These are phyloP conservation scores for Ceratobasidium sp. DNA, from an alignment of 1,284 basidiomycete genomes.

Conservation along the genomic window DNA sequence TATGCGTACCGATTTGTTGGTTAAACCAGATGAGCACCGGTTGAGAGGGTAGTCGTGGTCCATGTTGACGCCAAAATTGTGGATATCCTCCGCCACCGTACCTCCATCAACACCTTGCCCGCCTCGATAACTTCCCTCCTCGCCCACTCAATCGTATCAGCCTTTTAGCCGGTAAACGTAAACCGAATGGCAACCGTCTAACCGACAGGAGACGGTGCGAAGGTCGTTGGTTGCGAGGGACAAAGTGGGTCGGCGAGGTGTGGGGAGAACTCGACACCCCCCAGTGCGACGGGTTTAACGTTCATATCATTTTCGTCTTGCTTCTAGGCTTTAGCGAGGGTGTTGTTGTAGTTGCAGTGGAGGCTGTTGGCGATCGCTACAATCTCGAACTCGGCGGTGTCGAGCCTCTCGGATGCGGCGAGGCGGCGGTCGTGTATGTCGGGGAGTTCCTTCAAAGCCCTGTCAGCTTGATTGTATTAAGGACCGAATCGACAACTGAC, in stretches of 20 bases:
- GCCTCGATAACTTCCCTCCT: slow-evolving; percentile 76
- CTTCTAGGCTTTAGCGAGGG: slow-evolving; percentile 54
- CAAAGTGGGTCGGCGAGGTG: slow-evolving; percentile 66
- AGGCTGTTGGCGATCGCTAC: slow-evolving; percentile 67
- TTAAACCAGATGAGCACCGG: slow-evolving; percentile 84
- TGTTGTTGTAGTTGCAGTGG: slow-evolving; percentile 54
- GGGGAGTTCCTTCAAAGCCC: slow-evolving; percentile 72
- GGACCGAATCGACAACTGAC: slow-evolving; percentile 50
- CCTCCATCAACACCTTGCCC: slow-evolving; percentile 67
- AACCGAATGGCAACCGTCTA: slow-evolving; percentile 72
- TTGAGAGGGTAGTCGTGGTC: slow-evolving; percentile 74
- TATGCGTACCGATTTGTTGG: slow-evolving; percentile 82
- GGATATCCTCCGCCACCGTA: slow-evolving; percentile 57
- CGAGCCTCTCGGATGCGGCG: slow-evolving; percentile 72
- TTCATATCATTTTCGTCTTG: slow-evolving; percentile 45
- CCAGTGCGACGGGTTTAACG: slow-evolving; percentile 38
- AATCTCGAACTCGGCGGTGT: slow-evolving; percentile 72
- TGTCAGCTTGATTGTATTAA: slow-evolving; percentile 48
- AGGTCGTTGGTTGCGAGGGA: slow-evolving; percentile 70
- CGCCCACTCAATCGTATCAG: slow-evolving; percentile 82
- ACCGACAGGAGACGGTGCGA: slow-evolving; percentile 69
- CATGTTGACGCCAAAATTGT: slow-evolving; percentile 63
- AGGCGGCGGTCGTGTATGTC: slow-evolving; percentile 71
- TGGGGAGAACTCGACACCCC: slow-evolving; percentile 54
- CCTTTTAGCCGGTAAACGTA: slow-evolving; percentile 77